A percentile compares a stretch with the other conserved stretches of the same genome.
Conservation (phyloP, 306 rosid genomes). For the Prunus mume region DNA sequence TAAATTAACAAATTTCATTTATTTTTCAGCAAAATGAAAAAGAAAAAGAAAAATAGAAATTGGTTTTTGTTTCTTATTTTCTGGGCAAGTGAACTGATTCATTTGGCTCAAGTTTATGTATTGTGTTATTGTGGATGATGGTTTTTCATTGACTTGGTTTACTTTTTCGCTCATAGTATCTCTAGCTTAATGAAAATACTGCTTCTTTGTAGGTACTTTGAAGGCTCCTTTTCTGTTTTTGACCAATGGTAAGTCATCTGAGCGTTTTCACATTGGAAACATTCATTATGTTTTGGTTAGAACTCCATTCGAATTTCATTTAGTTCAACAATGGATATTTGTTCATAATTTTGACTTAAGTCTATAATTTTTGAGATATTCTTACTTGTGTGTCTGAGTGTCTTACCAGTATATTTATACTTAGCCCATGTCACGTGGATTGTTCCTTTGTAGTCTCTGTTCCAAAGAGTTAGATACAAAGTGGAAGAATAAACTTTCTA, state of each 20-base stretch:
- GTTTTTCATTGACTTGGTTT: neutral
- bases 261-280: neutral
- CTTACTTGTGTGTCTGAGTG: neutral
- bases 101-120: neutral
- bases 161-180: neutral
- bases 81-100: too few relatives aligned
- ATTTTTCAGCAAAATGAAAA: neutral
- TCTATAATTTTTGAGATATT: neutral
- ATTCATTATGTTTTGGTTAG: neutral
- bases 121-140: neutral
- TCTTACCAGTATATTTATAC: neutral
- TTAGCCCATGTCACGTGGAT: neutral
- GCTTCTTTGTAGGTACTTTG: slow-evolving; percentile 24
- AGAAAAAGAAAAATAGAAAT: neutral
- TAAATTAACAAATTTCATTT: neutral
- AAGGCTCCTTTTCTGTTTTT: slow-evolving; percentile 35
- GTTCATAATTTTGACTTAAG: neutral
- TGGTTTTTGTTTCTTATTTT: neutral
- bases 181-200: neutral
- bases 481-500: neutral
- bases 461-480: neutral
- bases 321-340: neutral
- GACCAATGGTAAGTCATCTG: slow-evolving; percentile 27
- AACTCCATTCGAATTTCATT: neutral
- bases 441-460: neutral